phyloP scores from a whole-genome alignment of 73 alveolate genomes.

The Paraurostyla sp. region DNA sequence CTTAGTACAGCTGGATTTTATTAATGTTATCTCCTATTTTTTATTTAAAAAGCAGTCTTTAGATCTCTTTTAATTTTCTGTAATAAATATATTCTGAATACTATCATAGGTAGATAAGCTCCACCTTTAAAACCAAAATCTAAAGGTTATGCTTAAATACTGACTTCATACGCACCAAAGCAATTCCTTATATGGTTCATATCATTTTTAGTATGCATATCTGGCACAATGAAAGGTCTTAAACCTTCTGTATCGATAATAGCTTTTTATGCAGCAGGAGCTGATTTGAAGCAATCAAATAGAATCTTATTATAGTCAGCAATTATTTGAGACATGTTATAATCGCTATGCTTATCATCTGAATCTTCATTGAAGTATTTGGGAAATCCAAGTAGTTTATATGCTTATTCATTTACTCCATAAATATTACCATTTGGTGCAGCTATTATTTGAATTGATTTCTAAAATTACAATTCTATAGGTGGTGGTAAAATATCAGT shows the following conservation, averaged over 20 bases:
- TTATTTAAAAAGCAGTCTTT: no score
- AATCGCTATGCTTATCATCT: slow-evolving; percentile 48
- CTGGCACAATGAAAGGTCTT: slow-evolving; percentile 22
- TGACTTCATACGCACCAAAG: slow-evolving; percentile 33
- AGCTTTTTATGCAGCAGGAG: slow-evolving; percentile 30
- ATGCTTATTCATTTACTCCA: slow-evolving; percentile 41
- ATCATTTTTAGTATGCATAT: slow-evolving; percentile 36
- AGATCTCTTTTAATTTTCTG: not conserved
- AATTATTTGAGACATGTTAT: slow-evolving; percentile 35
- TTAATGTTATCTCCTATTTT: not conserved
- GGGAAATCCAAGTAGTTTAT: slow-evolving; percentile 37
- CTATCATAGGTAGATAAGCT: slow-evolving; percentile 35
- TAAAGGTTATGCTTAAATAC: slow-evolving; percentile 20
- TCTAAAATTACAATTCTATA: not conserved
- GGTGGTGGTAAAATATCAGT: slow-evolving; percentile 53
- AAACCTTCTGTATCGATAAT: slow-evolving; percentile 16
- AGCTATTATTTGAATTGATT: slow-evolving; percentile 28
- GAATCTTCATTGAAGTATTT: slow-evolving; percentile 43
- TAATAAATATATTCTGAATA: not conserved
- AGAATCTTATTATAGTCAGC: not conserved
- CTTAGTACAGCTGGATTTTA: not conserved
- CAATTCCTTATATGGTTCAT: slow-evolving; percentile 2
- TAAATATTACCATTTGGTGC: slow-evolving; percentile 55
- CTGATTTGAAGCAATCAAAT: slow-evolving; percentile 27
- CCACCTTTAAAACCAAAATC: slow-evolving; percentile 53